These are phyloP conservation scores for Ampelomyces quisqualis DNA, from an alignment of 2,329 filamentous ascomycete genomes.

Conservation along the genomic window DNA sequence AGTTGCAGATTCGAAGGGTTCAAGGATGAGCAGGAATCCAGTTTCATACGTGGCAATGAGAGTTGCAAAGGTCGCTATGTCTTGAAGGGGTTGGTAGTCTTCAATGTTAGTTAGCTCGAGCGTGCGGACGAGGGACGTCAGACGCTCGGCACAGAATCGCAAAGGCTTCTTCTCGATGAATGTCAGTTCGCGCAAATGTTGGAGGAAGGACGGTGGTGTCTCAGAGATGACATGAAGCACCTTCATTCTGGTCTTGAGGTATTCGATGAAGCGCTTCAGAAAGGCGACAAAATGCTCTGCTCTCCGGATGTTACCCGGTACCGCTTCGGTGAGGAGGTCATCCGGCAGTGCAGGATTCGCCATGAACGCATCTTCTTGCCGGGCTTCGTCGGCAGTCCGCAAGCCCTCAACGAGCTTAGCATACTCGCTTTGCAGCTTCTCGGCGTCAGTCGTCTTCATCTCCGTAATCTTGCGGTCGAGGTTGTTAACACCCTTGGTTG, in stretches of 20 bases:
- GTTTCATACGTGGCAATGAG: constrained; percentile 96
- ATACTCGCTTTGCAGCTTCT: constrained; percentile 93
- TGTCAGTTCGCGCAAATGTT: constrained; percentile 90
- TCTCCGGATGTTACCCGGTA: constrained; percentile 92
- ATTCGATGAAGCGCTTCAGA: constrained; percentile 94
- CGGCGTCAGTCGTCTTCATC: constrained; percentile 93
- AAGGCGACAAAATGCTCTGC: constrained; percentile 97
- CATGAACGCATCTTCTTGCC: constrained; percentile 96
- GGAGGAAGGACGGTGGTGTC: constrained; percentile 89
- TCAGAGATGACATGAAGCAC: constrained; percentile 96
- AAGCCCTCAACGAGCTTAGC: constrained; percentile 91
- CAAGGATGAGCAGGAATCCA: constrained; percentile 92
- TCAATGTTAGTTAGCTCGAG: constrained; percentile 96
- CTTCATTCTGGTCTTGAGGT: constrained; percentile 97
- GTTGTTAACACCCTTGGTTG: constrained; percentile 85
- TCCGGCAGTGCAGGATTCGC: constrained; percentile 91
- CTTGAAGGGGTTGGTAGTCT: constrained; percentile 94
- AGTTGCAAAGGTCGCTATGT: constrained; percentile 96
- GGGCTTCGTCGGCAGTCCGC: constrained; percentile 80
- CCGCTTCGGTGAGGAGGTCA: constrained; percentile 90
- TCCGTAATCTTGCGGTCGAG: constrained; percentile 87
- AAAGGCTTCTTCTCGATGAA: constrained; percentile 97
- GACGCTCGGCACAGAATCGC: constrained; percentile 87
- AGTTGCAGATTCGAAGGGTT: constrained; percentile 93
- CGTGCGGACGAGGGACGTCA: constrained; percentile 92